Evolutionary conservation across 306 rosid species (phyloP).

Genomic region (Cajanus cajan): DNA sequence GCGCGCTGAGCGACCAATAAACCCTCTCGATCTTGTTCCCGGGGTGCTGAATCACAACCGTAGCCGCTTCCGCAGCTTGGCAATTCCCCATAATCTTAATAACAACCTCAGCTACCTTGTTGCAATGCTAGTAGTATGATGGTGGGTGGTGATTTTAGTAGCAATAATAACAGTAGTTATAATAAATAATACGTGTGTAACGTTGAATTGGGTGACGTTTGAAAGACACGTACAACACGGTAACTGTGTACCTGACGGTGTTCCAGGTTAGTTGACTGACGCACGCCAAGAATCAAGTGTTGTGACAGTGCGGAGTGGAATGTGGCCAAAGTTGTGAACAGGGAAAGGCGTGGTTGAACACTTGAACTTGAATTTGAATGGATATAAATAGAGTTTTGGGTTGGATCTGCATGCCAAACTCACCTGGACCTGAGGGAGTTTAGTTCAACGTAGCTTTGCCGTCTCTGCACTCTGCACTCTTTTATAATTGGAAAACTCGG

Average conservation of each 20-base stretch:
- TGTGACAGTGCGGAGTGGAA: background rate
- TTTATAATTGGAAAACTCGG: background rate
- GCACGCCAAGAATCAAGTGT: slow-evolving; percentile 47
- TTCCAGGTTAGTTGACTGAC: slow-evolving; percentile 35
- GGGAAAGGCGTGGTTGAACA: slow-evolving; percentile 31
- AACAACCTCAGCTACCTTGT: background rate
- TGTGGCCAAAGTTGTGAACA: background rate
- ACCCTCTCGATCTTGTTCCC: slow-evolving; percentile 70
- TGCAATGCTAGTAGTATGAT: background rate
- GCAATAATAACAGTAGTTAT: background rate
- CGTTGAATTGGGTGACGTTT: slow-evolving; percentile 23
- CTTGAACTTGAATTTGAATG: background rate
- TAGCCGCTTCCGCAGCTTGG: slow-evolving; percentile 90
- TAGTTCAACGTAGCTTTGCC: background rate
- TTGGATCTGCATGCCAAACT: slow-evolving; percentile 42
- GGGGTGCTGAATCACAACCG: slow-evolving; percentile 79
- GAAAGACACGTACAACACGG: slow-evolving; percentile 25
- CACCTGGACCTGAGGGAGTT: background rate
- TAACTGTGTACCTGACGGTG: slow-evolving; percentile 38
- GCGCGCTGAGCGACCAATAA: slow-evolving; percentile 81
- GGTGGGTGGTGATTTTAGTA: background rate
- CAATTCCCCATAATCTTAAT: slow-evolving; percentile 73
- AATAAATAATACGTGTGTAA: background rate
- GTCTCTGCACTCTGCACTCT: background rate
- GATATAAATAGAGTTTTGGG: slow-evolving; percentile 5